Evolutionary conservation across 106 monocot genomes (phyloP), one percentile per base, ranked within the genome.

Genomic region (Dioscorea zingiberensis): DNA sequence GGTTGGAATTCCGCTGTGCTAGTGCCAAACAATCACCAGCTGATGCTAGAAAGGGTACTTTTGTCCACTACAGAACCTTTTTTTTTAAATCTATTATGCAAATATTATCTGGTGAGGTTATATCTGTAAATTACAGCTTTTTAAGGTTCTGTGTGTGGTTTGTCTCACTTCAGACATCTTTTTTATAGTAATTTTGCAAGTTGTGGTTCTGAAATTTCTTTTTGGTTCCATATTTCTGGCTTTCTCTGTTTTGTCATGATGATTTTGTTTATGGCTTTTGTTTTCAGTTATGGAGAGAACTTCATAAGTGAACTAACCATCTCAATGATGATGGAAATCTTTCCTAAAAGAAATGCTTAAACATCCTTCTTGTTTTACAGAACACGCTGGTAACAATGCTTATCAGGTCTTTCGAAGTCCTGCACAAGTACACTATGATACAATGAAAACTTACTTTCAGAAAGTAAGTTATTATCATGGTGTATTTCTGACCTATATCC

Each of bases 361-460:
- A 10, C 58, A 54, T n/a, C 57, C 21, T 73, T 62, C 18, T 55
- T 51, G 18, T 21, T 54, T 55, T 53, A 38, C 38, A 38, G 38
- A 53, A 0, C 8, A 56, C 38, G 44, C 63, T 71, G 83, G 67
- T 69, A 66, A 77, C 60, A 71, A 71, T 81, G 71, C 69, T 58
- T 88, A 98, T 79, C 69, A 75, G 13, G 51, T 66, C 21, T 69
- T 75, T 59, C 78, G 92, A 32, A 81, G 55, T 58, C 69, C 21
- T 29, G 79, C 88, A 55, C 73, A 56, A 44, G 69, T 84, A 64
- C 85, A 98, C 54, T 89, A 86, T 85, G 81, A 79, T 32, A 71
- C 27, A 55, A 98, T 92, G 97, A 82, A 74, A 63, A 63, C 60
- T n/a, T 86, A 73, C 55, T 89, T 84, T 73, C 78, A 86, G 63